Evolutionary conservation across 371 early-diverging fungal species (phyloP).

Genomic region (Nematocida parisii): DNA sequence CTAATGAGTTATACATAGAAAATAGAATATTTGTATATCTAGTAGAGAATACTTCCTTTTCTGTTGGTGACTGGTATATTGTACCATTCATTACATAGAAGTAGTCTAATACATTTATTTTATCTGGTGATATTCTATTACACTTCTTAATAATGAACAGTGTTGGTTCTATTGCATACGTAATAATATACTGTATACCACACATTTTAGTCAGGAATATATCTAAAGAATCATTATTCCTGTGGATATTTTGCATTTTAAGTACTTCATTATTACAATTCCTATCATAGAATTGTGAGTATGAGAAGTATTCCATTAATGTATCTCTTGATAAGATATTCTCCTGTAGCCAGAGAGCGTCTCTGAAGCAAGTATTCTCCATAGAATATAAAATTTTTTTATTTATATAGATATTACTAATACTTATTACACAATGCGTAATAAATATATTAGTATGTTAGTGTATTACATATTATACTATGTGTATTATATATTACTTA

Average conservation of each 20-base stretch:
- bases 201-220: constrained; percentile 35
- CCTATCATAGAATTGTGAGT: constrained; percentile 89
- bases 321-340: constrained; percentile 72
- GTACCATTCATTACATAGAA: constrained; percentile 56
- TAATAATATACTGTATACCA: constrained; percentile 47
- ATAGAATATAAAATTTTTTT: constrained; percentile 12
- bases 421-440: background rate
- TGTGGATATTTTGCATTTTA: constrained; percentile 90
- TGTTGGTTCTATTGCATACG: constrained; percentile 35
- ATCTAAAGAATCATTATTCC: background rate
- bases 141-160: constrained; percentile 55
- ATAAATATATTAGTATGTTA: no score
- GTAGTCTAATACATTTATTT: constrained; percentile 43
- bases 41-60: constrained; percentile 45
- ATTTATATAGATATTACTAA: background rate
- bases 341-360: constrained; percentile 61
- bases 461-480: no score
- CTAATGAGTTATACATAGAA: constrained; percentile 43
- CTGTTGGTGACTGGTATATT: constrained; percentile 57
- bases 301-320: constrained; percentile 85
- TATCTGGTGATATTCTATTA: constrained; percentile 39
- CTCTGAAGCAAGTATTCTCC: constrained; percentile 64
- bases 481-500: no score
- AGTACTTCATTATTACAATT: constrained; percentile 86
- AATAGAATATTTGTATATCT: constrained; percentile 53